A percentile compares a stretch with the other conserved stretches of the same genome.
Evolutionary conservation across 164 flowering plant genomes (phyloP).

Genomic region (Tinospora cordifolia): DNA sequence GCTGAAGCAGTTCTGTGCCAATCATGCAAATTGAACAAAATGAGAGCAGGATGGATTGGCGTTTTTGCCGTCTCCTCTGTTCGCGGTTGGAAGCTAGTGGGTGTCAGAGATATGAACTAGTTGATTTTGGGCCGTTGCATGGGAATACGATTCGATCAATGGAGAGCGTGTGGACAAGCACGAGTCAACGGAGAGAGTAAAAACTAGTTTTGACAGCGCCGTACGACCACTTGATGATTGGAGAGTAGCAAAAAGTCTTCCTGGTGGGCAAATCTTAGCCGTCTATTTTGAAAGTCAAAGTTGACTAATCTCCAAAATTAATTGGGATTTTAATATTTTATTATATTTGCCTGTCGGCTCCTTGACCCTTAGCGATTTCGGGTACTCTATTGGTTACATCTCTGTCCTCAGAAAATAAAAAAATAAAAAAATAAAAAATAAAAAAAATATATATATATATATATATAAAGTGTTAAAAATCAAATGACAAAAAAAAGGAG

Average conservation of each 20-base stretch:
- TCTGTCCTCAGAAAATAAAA: too few species aligned
- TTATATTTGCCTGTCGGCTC: too few species aligned
- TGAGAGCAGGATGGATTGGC: neutral
- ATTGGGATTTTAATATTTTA: too few species aligned
- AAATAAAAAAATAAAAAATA: too few species aligned
- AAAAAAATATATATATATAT: too few species aligned
- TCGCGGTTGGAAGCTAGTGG: neutral
- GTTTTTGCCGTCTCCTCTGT: neutral
- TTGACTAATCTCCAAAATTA: too few species aligned
- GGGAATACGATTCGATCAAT: neutral
- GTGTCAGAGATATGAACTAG: neutral
- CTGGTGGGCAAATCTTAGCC: neutral
- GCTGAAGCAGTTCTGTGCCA: neutral
- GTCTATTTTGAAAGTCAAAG: neutral
- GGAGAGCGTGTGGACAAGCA: too few species aligned
- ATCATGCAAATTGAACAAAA: conserved; percentile 15
- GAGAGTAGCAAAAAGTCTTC: neutral
- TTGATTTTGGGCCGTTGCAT: neutral
- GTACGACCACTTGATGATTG: too few species aligned
- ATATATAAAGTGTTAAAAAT: too few species aligned
- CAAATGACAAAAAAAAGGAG: too few species aligned
- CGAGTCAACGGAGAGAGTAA: neutral
- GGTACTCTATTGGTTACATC: too few species aligned
- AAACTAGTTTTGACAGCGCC: neutral
- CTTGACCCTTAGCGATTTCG: too few species aligned